A percentile compares a stretch with the other conserved stretches of the same genome.
phyloP scores from a whole-genome alignment of 768 basidiomycete species.

The Rhodosporidiobolus sp. region DNA sequence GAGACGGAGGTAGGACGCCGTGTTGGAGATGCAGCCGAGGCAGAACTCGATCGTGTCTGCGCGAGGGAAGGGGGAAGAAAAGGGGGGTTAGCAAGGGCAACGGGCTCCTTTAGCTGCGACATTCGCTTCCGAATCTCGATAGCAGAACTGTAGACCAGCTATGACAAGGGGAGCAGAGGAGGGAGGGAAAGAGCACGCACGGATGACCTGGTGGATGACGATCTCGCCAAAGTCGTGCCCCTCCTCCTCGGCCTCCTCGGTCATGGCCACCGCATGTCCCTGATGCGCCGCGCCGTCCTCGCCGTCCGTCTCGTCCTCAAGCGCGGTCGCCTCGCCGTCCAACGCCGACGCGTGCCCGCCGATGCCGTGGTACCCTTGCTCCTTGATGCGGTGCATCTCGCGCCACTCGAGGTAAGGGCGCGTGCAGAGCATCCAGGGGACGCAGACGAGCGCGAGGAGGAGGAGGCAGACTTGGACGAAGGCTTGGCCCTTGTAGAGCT shows the following conservation, averaged over 20 bases:
- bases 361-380: constrained; percentile 74
- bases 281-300: constrained; percentile 68
- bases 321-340: constrained; percentile 59
- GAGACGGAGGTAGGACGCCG: constrained; percentile 59
- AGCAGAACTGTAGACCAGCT: no score
- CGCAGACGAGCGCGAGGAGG: constrained; percentile 74
- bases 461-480: constrained; percentile 75
- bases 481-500: constrained; percentile 84
- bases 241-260: constrained; percentile 62
- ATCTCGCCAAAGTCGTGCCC: constrained; percentile 87
- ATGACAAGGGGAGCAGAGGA: neutral
- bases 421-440: constrained; percentile 87
- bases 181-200: constrained; percentile 55
- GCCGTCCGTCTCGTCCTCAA: constrained; percentile 60
- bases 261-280: constrained; percentile 59
- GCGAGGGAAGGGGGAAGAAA: no score
- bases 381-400: constrained; percentile 78
- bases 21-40: constrained; percentile 71
- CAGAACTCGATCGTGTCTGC: constrained; percentile 80
- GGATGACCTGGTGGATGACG: constrained; percentile 94
- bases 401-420: constrained; percentile 91
- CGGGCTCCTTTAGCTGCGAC: no score
- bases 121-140: no score
- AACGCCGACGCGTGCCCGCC: constrained; percentile 48
- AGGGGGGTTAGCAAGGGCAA: neutral